phyloP scores from a whole-genome alignment of 2,329 filamentous ascomycete genomes.

The Hymenoscyphus salicellus region DNA sequence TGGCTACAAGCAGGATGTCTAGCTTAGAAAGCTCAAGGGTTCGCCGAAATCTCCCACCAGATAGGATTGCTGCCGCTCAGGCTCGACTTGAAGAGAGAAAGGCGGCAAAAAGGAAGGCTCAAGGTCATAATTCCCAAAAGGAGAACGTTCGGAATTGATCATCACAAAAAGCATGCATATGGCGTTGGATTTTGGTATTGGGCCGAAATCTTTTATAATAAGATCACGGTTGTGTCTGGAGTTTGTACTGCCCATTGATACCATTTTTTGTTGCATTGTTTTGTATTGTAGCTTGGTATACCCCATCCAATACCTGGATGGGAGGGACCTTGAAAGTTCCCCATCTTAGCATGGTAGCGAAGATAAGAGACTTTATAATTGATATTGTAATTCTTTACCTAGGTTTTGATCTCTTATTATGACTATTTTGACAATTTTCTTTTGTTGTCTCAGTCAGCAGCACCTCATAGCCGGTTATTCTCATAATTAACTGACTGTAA shows the following conservation, averaged over 20 bases:
- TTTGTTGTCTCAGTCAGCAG: neutral
- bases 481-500: too few species aligned
- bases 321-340: neutral
- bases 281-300: neutral
- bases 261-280: conserved; percentile 9
- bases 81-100: conserved; percentile 35
- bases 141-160: conserved; percentile 25
- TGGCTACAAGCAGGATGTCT: conserved; percentile 23
- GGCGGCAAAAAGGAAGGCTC: conserved; percentile 30
- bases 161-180: neutral
- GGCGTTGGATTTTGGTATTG: neutral
- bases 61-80: conserved; percentile 36
- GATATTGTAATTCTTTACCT: neutral
- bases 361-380: neutral
- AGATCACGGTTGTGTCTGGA: neutral
- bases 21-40: conserved; percentile 23
- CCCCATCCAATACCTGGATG: neutral
- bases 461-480: too few species aligned
- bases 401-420: neutral
- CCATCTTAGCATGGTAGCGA: neutral
- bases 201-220: neutral
- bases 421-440: neutral
- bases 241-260: conserved; percentile 12
- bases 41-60: conserved; percentile 31
- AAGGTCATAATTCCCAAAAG: conserved; percentile 7